These are phyloP conservation scores for Hericium rajendrae DNA, from an alignment of 768 basidiomycete genomes.

Conservation along the genomic window DNA sequence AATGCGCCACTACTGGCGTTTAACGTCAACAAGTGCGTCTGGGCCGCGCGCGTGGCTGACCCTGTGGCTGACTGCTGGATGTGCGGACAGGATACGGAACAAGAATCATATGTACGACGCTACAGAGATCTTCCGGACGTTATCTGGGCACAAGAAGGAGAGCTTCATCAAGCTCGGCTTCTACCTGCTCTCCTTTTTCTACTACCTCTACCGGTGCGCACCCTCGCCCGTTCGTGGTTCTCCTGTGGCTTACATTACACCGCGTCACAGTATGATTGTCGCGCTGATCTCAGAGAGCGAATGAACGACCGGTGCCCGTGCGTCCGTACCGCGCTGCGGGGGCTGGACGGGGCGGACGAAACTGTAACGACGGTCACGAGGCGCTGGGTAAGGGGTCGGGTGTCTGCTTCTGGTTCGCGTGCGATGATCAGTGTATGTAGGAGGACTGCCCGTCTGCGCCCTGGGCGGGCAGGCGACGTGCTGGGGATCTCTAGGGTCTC, in stretches of 20 bases:
- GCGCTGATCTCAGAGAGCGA: slow-evolving; percentile 40
- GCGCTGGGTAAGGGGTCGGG: background rate
- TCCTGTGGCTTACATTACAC: background rate
- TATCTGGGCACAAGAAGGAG: slow-evolving; percentile 92
- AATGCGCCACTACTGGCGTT: slow-evolving; percentile 83
- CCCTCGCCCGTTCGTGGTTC: background rate
- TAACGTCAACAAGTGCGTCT: slow-evolving; percentile 87
- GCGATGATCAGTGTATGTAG: background rate
- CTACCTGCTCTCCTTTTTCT: slow-evolving; percentile 87
- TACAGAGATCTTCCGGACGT: slow-evolving; percentile 95
- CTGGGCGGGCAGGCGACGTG: too few species aligned
- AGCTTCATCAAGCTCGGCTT: slow-evolving; percentile 92
- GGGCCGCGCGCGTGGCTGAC: background rate
- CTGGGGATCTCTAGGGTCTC: too few species aligned
- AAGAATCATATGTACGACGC: slow-evolving; percentile 99
- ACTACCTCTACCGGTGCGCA: slow-evolving; percentile 79
- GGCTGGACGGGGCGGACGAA: slow-evolving; percentile 1
- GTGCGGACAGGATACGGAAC: slow-evolving; percentile 60
- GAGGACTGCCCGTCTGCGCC: background rate
- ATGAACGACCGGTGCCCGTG: slow-evolving; percentile 8
- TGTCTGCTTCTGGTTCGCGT: slow-evolving; percentile 1
- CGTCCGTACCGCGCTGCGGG: background rate
- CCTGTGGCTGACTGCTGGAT: background rate
- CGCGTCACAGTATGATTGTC: slow-evolving; percentile 36
- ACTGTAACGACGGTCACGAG: background rate